phyloP scores from a whole-genome alignment of 345 rosid species.

The Ceriops decandra region DNA sequence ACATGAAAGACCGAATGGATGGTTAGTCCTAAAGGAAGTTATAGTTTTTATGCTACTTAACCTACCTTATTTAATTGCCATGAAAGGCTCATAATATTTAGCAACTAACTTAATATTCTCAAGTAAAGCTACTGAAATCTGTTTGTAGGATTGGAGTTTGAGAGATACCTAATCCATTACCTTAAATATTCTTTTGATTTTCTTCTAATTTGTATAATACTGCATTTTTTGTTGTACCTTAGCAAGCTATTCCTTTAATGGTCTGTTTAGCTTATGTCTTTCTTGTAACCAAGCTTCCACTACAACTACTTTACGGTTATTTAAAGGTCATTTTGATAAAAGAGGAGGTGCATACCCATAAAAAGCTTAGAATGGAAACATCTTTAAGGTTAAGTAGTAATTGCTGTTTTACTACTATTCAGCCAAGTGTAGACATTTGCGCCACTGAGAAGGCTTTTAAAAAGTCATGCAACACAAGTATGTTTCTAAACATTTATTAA shows the following conservation, averaged over 20 bases:
- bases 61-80: too few relatives aligned
- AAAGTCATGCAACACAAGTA: background rate
- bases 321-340: too few relatives aligned
- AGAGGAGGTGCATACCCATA: background rate
- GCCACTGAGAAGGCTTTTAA: background rate
- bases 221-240: background rate
- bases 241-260: background rate
- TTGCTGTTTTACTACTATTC: background rate
- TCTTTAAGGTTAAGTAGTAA: background rate
- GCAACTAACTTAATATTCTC: too few relatives aligned
- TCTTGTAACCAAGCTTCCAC: too few relatives aligned
- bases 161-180: background rate
- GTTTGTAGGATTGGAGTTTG: too few relatives aligned
- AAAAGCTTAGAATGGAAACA: background rate
- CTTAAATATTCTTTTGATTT: accelerated
- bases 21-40: too few relatives aligned
- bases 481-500: background rate
- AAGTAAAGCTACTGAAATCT: too few relatives aligned
- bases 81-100: too few relatives aligned
- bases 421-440: background rate
- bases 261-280: background rate
- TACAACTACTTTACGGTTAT: background rate
- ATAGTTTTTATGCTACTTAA: too few relatives aligned
- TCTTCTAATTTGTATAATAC: background rate
- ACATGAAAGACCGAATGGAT: too few relatives aligned